phyloP scores from a whole-genome alignment of 176 grass and related monocot species.

The Coix lacrymajobi region DNA sequence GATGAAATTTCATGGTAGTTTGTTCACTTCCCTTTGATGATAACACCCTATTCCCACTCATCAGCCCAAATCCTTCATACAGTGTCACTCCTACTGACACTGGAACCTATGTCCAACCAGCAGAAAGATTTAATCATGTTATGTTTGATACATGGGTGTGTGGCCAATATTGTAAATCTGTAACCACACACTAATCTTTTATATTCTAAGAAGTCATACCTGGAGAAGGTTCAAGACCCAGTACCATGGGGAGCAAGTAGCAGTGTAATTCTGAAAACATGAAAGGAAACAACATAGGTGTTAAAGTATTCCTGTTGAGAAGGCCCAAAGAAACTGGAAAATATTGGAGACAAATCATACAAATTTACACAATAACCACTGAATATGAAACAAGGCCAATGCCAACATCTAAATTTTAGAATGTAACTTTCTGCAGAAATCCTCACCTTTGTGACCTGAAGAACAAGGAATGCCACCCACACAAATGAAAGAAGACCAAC shows the following conservation, averaged over 20 bases:
- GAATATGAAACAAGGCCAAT: not conserved
- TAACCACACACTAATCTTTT: slow-evolving; percentile 2
- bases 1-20: slow-evolving; percentile 47
- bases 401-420: slow-evolving; percentile 11
- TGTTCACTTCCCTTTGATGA: slow-evolving; percentile 56
- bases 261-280: slow-evolving; percentile 66
- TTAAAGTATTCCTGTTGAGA: slow-evolving; percentile 10
- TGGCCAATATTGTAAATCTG: not conserved
- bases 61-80: slow-evolving; percentile 79
- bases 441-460: slow-evolving; percentile 74
- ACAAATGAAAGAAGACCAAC: slow-evolving; percentile 76
- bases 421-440: slow-evolving; percentile 1
- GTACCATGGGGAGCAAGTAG: slow-evolving; percentile 75
- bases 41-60: slow-evolving; percentile 61
- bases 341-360: not conserved
- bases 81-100: slow-evolving; percentile 63
- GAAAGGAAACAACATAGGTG: slow-evolving; percentile 7
- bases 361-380: not conserved
- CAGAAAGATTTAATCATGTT: slow-evolving; percentile 21
- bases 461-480: slow-evolving; percentile 75
- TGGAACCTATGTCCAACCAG: slow-evolving; percentile 52
- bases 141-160: not conserved
- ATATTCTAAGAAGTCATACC: slow-evolving; percentile 33
- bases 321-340: not conserved
- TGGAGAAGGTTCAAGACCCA: slow-evolving; percentile 88